Percentiles rank a stretch among this genome's conserved stretches.
These are phyloP conservation scores for Tricholoma flavovirens DNA, from an alignment of 768 basidiomycete genomes.

Conservation along the genomic window DNA sequence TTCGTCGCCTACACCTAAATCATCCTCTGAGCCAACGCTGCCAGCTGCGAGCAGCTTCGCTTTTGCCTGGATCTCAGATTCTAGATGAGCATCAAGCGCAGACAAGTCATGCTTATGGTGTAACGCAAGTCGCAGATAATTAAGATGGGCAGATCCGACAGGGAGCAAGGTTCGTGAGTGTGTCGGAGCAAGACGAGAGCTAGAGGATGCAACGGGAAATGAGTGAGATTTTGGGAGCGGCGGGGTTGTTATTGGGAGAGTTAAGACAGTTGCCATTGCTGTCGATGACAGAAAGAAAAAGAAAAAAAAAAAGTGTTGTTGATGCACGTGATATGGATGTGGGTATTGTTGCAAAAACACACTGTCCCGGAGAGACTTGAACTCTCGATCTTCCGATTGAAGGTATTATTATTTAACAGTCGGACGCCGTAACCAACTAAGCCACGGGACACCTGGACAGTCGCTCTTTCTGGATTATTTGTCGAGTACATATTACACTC, in stretches of 20 bases:
- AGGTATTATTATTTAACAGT: not conserved
- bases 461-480: too few species aligned
- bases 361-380: conserved; percentile 8
- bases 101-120: conserved; percentile 77
- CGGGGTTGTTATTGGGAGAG: conserved; percentile 25
- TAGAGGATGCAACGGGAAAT: conserved; percentile 29
- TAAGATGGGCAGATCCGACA: conserved; percentile 83
- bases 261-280: conserved; percentile 22
- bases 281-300: not conserved
- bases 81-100: conserved; percentile 67
- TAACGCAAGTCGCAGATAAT: conserved; percentile 69
- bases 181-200: conserved; percentile 27
- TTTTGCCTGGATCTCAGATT: conserved; percentile 33
- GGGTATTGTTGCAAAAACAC: too few species aligned
- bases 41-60: conserved; percentile 42
- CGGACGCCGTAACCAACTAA: conserved; percentile 8
- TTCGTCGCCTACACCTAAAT: conserved; percentile 92
- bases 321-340: too few species aligned
- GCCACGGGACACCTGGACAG: conserved; percentile 7
- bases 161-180: conserved; percentile 58
- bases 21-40: conserved; percentile 59
- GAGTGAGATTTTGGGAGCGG: conserved; percentile 39
- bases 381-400: conserved; percentile 9
- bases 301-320: not conserved
- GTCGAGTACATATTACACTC: too few species aligned